Evolutionary conservation across 768 basidiomycete species (phyloP), one percentile per base, ranked within the genome.

Genomic region (Leccinum imitatum): DNA sequence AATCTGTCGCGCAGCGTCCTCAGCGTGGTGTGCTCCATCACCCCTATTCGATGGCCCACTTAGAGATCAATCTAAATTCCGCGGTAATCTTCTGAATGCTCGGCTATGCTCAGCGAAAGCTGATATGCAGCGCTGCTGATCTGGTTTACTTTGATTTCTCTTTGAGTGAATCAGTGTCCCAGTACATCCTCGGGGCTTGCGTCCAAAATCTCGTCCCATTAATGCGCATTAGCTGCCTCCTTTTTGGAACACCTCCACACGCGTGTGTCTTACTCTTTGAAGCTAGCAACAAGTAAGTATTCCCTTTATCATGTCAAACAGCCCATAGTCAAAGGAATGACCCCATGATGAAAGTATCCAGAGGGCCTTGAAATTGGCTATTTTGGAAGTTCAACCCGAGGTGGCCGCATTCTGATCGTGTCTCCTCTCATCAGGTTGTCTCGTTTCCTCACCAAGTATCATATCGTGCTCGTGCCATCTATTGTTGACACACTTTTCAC

Each of bases 151-250:
- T 65, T 3, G 53, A 63, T 39, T 58, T 69, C 46, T 58, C 39
- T 17, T 9, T 41, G 8, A 17, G 17, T 41, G 15, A 39, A 15
- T 39, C 8, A 39, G 37, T 41, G 39, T 8, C 39, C 3, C 15
- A 17, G 39, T 39, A 17, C 17, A 2, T n/a, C 15, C 39, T 78
- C 65, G 64, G 65, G 33, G 65, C 65, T 9, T 65, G 2, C 51
- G 64, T 8, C 30, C 60, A 15, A 57, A 58, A 8, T 79, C 73
- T 55, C 67, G 63, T 47, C 69, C 71, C 23, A 23, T 23, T 23
- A 3, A 67, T 76, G 39, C 79, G 7, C 67, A 69, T 39, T 64
- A 66, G 1, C 57, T 78, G 25, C 56, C 79, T 6, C 69, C n/a
- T 67, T 63, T 59, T 19, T 57, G 6, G 46, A 58, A 10, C 73